These are phyloP conservation scores for Coemansia sp. DNA, from an alignment of 192 early-diverging fungal species.

Conservation along the genomic window DNA sequence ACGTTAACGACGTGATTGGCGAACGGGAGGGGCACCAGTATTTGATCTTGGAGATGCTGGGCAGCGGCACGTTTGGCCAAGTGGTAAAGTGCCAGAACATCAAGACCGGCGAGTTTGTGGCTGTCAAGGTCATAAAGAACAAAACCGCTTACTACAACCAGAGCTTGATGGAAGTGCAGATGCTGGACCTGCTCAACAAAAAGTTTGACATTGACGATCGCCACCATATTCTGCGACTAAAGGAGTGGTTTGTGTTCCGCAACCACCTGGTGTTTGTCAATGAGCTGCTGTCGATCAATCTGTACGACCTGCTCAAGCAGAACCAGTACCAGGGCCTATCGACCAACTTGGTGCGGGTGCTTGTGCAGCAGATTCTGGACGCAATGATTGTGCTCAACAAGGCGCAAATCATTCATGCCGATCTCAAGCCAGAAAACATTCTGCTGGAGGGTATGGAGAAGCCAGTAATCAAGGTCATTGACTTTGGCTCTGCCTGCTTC, in stretches of 20 bases:
- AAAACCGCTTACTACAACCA: slow-evolving; percentile 97
- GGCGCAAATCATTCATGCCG: slow-evolving; percentile 93
- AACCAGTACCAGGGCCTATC: slow-evolving; percentile 94
- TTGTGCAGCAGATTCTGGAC: slow-evolving; percentile 92
- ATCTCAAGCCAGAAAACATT: slow-evolving; percentile 98
- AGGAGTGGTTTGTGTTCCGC: slow-evolving; percentile 90
- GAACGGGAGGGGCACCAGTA: slow-evolving; percentile 86
- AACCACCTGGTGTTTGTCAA: slow-evolving; percentile 95
- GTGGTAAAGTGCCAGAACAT: slow-evolving; percentile 94
- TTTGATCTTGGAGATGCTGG: slow-evolving; percentile 88
- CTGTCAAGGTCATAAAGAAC: slow-evolving; percentile 98
- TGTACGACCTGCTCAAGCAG: slow-evolving; percentile 98
- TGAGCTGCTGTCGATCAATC: slow-evolving; percentile 93
- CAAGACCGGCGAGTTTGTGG: slow-evolving; percentile 87
- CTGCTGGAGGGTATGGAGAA: slow-evolving; percentile 83
- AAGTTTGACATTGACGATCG: slow-evolving; percentile 82
- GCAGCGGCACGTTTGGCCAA: slow-evolving; percentile 98
- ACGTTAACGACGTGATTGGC: slow-evolving; percentile 97
- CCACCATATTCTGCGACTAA: slow-evolving; percentile 85
- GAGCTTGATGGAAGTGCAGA: slow-evolving; percentile 94
- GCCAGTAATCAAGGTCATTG: slow-evolving; percentile 95
- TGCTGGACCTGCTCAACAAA: slow-evolving; percentile 89
- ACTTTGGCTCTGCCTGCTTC: slow-evolving; percentile 97
- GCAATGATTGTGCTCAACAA: slow-evolving; percentile 81
- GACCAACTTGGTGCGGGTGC: slow-evolving; percentile 88